phyloP scores from a whole-genome alignment of 2,329 filamentous ascomycete species.

The Penicillium oxalicum region DNA sequence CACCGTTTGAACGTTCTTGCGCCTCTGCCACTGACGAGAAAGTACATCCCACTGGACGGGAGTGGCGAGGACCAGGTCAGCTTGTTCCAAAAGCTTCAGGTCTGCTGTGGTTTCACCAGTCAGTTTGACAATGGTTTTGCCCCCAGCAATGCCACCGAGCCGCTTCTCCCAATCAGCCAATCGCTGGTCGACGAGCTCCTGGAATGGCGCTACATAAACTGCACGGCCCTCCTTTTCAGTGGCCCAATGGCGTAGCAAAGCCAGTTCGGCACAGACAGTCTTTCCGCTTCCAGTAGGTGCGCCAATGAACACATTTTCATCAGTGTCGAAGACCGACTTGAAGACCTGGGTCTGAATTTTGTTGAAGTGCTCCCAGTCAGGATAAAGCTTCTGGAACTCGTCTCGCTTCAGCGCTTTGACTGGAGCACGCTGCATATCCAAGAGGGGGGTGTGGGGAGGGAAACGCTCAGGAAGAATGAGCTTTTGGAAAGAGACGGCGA shows the following conservation, averaged over 20 bases:
- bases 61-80: constrained; percentile 86
- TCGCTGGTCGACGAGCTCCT: constrained; percentile 80
- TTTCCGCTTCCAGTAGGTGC: constrained; percentile 94
- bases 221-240: constrained; percentile 66
- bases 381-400: constrained; percentile 76
- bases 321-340: constrained; percentile 82
- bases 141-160: constrained; percentile 64
- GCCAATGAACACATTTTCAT: constrained; percentile 90
- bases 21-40: constrained; percentile 90
- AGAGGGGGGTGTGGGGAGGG: constrained; percentile 82
- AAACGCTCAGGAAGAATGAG: constrained; percentile 92
- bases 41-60: constrained; percentile 93
- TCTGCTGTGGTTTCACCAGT: constrained; percentile 90
- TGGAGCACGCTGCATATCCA: constrained; percentile 86
- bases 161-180: constrained; percentile 80
- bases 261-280: constrained; percentile 93
- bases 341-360: constrained; percentile 97
- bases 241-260: constrained; percentile 81
- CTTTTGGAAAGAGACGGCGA: constrained; percentile 92
- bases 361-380: constrained; percentile 84
- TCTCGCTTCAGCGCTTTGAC: constrained; percentile 81
- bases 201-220: constrained; percentile 91
- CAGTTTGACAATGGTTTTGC: constrained; percentile 86
- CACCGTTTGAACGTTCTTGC: constrained; percentile 89
- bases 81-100: constrained; percentile 77